Evolutionary conservation across 2,329 filamentous ascomycete genomes (phyloP).

Genomic region (Emmonsiellopsis sp.): DNA sequence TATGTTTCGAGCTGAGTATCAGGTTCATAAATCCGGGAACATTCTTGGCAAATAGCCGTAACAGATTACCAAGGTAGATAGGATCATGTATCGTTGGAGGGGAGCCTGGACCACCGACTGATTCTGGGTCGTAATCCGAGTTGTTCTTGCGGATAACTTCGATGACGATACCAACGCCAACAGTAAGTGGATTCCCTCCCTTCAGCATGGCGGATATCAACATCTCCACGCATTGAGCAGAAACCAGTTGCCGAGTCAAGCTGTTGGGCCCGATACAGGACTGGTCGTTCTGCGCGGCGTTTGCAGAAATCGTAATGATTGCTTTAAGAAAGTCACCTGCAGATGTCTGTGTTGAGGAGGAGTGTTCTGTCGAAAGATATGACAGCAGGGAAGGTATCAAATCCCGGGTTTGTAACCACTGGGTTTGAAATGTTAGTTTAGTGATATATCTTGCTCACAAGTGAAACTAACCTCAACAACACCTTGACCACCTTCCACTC

Average conservation of each 20-base stretch:
- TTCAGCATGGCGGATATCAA: slow-evolving; percentile 88
- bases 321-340: slow-evolving; percentile 97
- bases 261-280: slow-evolving; percentile 99
- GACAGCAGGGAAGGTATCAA: slow-evolving; percentile 79
- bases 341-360: slow-evolving; percentile 86
- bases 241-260: slow-evolving; percentile 88
- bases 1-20: slow-evolving; percentile 64
- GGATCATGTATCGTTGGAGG: slow-evolving; percentile 79
- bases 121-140: slow-evolving; percentile 94
- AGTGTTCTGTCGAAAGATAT: slow-evolving; percentile 76
- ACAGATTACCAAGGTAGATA: slow-evolving; percentile 85
- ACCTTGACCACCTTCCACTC: slow-evolving; percentile 80
- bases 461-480: slow-evolving; percentile 69
- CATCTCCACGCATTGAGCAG: slow-evolving; percentile 68
- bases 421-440: slow-evolving; percentile 6
- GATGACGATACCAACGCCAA: slow-evolving; percentile 94
- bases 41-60: slow-evolving; percentile 80
- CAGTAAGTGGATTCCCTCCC: slow-evolving; percentile 87
- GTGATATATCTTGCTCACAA: neutral
- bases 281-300: slow-evolving; percentile 94
- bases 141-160: slow-evolving; percentile 99
- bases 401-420: slow-evolving; percentile 89
- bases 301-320: slow-evolving; percentile 97
- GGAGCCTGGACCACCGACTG: slow-evolving; percentile 68
- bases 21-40: slow-evolving; percentile 91